Conservation (phyloP, 345 rosid species). For the Carallia brachiata region DNA sequence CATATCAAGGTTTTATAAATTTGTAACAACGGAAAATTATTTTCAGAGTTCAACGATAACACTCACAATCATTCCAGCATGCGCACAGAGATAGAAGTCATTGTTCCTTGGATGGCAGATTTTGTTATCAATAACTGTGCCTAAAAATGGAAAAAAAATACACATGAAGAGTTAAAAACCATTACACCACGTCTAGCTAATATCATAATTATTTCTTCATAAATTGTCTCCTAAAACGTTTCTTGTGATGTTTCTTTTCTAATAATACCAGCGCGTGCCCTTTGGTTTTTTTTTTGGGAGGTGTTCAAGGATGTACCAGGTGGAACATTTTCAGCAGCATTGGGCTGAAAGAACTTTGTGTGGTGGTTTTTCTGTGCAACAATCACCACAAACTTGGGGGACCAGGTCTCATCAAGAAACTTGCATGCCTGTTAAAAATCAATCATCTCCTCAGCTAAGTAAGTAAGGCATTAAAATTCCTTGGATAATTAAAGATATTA, state of each 20-base stretch:
- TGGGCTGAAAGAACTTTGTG: constrained; percentile 32
- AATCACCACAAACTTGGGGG: constrained; percentile 31
- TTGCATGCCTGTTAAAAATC: constrained; percentile 30
- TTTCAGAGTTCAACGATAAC: background rate
- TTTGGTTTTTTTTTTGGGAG: background rate
- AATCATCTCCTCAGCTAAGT: background rate
- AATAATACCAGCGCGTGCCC: too few relatives aligned
- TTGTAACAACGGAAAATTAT: background rate
- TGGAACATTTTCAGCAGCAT: constrained; percentile 34
- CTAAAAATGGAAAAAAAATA: constrained; percentile 12
- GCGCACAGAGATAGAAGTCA: constrained; percentile 47
- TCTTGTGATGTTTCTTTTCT: too few relatives aligned
- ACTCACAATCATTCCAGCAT: constrained; percentile 50
- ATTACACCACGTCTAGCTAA: background rate
- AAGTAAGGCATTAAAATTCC: background rate
- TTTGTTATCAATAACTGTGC: constrained; percentile 40
- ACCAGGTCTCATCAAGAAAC: constrained; percentile 23
- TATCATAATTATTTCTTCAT: too few relatives aligned
- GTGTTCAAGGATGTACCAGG: constrained; percentile 21
- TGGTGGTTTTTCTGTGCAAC: constrained; percentile 41
- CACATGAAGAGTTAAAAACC: background rate
- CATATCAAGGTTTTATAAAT: background rate
- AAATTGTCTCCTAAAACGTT: too few relatives aligned
- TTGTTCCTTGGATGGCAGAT: constrained; percentile 40
- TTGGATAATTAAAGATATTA: background rate